A percentile compares a stretch with the other conserved stretches of the same genome.
Conservation (phyloP, 768 basidiomycete genomes). For the Boletus huronensis region DNA sequence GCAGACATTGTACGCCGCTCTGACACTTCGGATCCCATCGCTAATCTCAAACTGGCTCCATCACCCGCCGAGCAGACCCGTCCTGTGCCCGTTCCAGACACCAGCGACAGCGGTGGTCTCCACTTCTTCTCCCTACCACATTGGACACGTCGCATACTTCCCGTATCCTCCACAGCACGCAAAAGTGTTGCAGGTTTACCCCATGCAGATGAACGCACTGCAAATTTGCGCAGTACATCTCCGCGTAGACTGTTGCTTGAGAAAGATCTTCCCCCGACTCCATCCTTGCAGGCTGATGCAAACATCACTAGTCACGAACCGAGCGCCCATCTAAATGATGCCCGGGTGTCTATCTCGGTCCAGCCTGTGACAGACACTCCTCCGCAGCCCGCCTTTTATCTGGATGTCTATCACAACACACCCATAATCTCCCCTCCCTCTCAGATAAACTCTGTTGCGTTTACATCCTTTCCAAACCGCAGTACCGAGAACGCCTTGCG, state of each 20-base stretch:
- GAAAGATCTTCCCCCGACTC: constrained; percentile 53
- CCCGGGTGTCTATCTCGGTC: constrained; percentile 15
- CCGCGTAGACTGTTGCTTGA: constrained; percentile 19
- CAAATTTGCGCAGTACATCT: constrained; percentile 16
- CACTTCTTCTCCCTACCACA: constrained; percentile 66
- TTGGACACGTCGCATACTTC: constrained; percentile 54
- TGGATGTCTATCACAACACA: constrained; percentile 55
- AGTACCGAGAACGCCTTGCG: constrained; percentile 33
- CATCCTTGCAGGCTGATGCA: constrained; percentile 15
- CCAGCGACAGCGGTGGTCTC: constrained; percentile 11
- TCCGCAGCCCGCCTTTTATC: constrained; percentile 53
- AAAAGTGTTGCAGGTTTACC: constrained; percentile 25
- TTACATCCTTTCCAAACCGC: constrained; percentile 27
- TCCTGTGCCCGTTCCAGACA: constrained; percentile 42
- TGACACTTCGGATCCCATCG: constrained; percentile 27
- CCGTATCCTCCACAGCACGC: constrained; percentile 30
- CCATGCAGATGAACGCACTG: constrained; percentile 24
- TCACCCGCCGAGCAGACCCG: constrained; percentile 49
- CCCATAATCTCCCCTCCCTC: constrained; percentile 41
- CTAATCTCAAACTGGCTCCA: constrained; percentile 31
- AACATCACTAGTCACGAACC: background rate
- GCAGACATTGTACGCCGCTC: constrained; percentile 20
- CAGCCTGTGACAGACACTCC: constrained; percentile 30
- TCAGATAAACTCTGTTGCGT: constrained; percentile 50
- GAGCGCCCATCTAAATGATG: constrained; percentile 4